phyloP scores from a whole-genome alignment of 768 basidiomycete species.

The Kwoniella heveanensis region DNA sequence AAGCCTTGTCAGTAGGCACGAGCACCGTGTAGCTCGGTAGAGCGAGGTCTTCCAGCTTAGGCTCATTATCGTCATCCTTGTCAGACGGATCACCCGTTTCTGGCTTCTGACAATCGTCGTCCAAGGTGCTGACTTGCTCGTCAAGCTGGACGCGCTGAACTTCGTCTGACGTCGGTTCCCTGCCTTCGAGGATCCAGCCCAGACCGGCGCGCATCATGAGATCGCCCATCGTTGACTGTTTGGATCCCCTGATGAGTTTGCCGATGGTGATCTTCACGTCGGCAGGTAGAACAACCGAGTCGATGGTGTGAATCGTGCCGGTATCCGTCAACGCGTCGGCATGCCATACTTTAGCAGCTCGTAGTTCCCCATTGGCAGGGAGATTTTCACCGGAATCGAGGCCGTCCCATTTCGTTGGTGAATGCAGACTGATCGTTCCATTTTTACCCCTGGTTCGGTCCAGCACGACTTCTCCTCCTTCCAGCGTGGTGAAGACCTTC shows the following conservation, averaged over 20 bases:
- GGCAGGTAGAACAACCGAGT: slow-evolving; percentile 68
- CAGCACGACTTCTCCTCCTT: slow-evolving; percentile 78
- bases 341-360: slow-evolving; percentile 48
- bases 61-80: slow-evolving; percentile 17
- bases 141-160: slow-evolving; percentile 22
- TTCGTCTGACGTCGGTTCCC: slow-evolving; percentile 42
- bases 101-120: neutral
- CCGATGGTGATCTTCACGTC: slow-evolving; percentile 80
- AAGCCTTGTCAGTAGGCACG: slow-evolving; percentile 88
- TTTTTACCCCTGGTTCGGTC: slow-evolving; percentile 60
- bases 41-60: slow-evolving; percentile 31
- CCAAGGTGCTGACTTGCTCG: slow-evolving; percentile 19
- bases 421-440: slow-evolving; percentile 58
- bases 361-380: slow-evolving; percentile 56
- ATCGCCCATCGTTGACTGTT: slow-evolving; percentile 83
- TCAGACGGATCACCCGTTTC: slow-evolving; percentile 9
- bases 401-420: slow-evolving; percentile 41
- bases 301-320: slow-evolving; percentile 85
- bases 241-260: slow-evolving; percentile 87
- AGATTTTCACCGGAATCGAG: slow-evolving; percentile 43
- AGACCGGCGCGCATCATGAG: slow-evolving; percentile 81
- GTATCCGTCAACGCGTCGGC: slow-evolving; percentile 72
- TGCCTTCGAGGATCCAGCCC: slow-evolving; percentile 85
- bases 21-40: slow-evolving; percentile 75
- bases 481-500: slow-evolving; percentile 68